A percentile compares a stretch with the other conserved stretches of the same genome.
These are phyloP conservation scores for Serendipita sp. DNA, from an alignment of 768 basidiomycete genomes.

Conservation along the genomic window DNA sequence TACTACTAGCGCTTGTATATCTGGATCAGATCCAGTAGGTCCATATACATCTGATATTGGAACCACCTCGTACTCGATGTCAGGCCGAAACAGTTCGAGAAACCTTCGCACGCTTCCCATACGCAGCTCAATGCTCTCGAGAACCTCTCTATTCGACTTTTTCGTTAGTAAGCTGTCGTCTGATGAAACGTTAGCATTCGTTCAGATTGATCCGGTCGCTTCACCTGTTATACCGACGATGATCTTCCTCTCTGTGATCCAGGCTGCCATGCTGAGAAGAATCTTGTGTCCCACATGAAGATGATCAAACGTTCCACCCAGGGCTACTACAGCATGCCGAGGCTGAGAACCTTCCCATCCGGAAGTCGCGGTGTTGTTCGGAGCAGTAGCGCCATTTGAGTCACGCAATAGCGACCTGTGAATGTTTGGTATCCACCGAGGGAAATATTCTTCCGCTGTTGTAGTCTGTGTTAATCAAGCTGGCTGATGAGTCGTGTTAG, in stretches of 20 bases:
- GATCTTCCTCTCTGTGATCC: conserved; percentile 60
- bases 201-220: neutral
- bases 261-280: conserved; percentile 79
- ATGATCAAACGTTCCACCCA: conserved; percentile 97
- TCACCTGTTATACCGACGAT: conserved; percentile 80
- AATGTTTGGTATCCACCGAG: neutral
- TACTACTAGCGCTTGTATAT: conserved; percentile 85
- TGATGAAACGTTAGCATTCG: conserved; percentile 19
- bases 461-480: neutral
- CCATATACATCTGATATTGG: conserved; percentile 77
- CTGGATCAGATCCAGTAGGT: conserved; percentile 71
- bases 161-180: conserved; percentile 53
- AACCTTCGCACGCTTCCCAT: conserved; percentile 46
- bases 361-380: conserved; percentile 24
- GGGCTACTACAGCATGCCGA: conserved; percentile 40
- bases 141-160: conserved; percentile 51
- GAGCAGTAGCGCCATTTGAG: neutral
- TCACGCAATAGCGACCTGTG: neutral
- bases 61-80: conserved; percentile 47
- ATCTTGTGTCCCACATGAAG: conserved; percentile 96
- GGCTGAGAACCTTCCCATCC: neutral
- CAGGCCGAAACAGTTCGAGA: conserved; percentile 50
- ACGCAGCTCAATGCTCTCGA: conserved; percentile 46
- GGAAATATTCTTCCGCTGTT: neutral
- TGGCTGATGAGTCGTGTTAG: neutral